Evolutionary conservation across 2,329 filamentous ascomycete genomes (phyloP).

Genomic region (Beauveria sp.): DNA sequence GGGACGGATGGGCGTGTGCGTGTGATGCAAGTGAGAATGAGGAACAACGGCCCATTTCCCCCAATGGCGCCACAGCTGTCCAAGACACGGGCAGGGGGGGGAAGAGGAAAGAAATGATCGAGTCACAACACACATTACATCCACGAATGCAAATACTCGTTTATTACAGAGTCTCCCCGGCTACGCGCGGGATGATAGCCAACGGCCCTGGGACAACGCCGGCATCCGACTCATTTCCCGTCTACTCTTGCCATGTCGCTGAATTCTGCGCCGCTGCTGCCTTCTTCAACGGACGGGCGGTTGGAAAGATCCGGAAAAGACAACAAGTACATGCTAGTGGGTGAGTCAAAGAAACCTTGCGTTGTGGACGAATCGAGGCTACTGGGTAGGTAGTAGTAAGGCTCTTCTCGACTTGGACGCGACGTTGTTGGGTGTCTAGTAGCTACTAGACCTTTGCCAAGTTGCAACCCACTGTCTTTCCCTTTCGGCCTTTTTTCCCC

Average conservation of each 20-base stretch:
- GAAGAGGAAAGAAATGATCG: slow-evolving; percentile 6
- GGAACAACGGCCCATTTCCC: slow-evolving; percentile 2
- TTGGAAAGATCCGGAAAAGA: background rate
- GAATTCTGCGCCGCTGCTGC: background rate
- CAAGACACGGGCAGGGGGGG: slow-evolving; percentile 2
- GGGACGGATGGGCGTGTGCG: background rate
- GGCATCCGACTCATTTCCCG: background rate
- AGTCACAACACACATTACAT: slow-evolving; percentile 1
- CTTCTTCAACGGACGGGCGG: slow-evolving; percentile 7
- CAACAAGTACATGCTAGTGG: background rate
- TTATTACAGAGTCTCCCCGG: background rate
- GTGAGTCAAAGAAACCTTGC: slow-evolving; percentile 5
- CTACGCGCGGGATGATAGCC: background rate
- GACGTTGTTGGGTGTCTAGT: background rate
- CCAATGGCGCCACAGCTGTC: background rate
- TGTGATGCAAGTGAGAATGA: slow-evolving; percentile 7
- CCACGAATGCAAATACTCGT: background rate
- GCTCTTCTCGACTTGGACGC: background rate
- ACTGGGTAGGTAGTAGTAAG: background rate
- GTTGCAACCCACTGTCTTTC: background rate
- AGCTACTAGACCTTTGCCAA: background rate
- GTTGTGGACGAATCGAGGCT: slow-evolving; percentile 4
- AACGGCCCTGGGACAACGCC: background rate
- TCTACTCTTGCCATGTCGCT: background rate
- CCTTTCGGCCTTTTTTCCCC: background rate